Evolutionary conservation across 2,329 filamentous ascomycete genomes (phyloP).

Genomic region (Fusarium tanahbumbuense): DNA sequence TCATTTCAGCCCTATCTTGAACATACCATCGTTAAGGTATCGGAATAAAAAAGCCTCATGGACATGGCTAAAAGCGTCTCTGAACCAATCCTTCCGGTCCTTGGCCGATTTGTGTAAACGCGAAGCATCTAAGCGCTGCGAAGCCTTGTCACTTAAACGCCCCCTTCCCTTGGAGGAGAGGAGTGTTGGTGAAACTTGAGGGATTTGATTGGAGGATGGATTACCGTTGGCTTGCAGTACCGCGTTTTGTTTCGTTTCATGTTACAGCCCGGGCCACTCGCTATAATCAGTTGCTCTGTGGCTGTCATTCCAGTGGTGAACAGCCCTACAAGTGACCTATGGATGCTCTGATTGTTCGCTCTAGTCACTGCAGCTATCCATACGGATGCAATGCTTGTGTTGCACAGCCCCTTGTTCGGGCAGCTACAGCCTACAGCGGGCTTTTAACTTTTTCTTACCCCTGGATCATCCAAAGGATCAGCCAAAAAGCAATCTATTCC

Average conservation of each 20-base stretch:
- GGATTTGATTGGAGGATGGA: not conserved
- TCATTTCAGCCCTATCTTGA: slow-evolving; percentile 15
- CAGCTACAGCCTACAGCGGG: slow-evolving; percentile 5
- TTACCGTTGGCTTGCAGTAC: not conserved
- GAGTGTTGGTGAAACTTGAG: slow-evolving; percentile 20
- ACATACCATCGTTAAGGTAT: not conserved
- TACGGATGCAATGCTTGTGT: not conserved
- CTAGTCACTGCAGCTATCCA: not conserved
- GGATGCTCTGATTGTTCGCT: not conserved
- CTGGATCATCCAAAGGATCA: slow-evolving; percentile 18
- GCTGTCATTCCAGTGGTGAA: slow-evolving; percentile 8
- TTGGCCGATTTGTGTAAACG: slow-evolving; percentile 27
- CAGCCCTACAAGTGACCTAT: slow-evolving; percentile 14
- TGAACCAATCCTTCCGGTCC: slow-evolving; percentile 21
- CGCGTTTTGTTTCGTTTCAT: slow-evolving; percentile 27
- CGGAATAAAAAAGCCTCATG: not conserved
- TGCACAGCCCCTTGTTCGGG: slow-evolving; percentile 24
- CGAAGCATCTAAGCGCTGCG: slow-evolving; percentile 1
- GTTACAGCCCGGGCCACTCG: not conserved
- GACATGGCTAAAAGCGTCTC: not conserved
- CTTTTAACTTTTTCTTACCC: not conserved
- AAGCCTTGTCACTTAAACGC: not conserved
- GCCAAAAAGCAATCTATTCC: slow-evolving; percentile 17
- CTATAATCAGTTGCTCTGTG: not conserved
- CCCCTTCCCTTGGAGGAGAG: not conserved